Conservation (phyloP, 2,329 filamentous ascomycete species). For the Polychaeton citri region DNA sequence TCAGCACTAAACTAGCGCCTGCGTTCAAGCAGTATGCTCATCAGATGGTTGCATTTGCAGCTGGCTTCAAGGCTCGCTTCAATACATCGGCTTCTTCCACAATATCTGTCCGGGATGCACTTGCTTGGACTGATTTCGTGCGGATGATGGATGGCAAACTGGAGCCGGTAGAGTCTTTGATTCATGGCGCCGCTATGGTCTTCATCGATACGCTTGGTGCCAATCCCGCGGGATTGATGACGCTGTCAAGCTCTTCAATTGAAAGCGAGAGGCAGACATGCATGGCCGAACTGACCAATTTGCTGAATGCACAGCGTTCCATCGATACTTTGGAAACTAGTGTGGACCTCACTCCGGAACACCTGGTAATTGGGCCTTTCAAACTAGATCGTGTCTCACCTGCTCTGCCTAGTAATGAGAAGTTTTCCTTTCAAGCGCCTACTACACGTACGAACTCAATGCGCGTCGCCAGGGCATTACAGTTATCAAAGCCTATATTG, state of each 20-base stretch:
- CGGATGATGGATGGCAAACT: conserved; percentile 34
- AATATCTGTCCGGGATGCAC: conserved; percentile 82
- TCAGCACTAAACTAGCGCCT: conserved; percentile 56
- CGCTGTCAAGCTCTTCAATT: conserved; percentile 57
- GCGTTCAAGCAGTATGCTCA: conserved; percentile 45
- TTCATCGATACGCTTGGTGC: conserved; percentile 93
- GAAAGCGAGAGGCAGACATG: conserved; percentile 59
- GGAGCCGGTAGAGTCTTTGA: conserved; percentile 25
- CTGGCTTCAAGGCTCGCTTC: conserved; percentile 78
- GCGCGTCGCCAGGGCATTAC: conserved; percentile 77
- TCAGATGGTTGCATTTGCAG: conserved; percentile 71
- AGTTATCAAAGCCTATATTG: conserved; percentile 79
- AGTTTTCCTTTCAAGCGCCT: conserved; percentile 73
- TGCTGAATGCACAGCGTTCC: conserved; percentile 36
- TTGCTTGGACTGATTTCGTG: conserved; percentile 88
- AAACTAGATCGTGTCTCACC: conserved; percentile 34
- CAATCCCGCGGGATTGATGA: conserved; percentile 78
- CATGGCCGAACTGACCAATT: conserved; percentile 53
- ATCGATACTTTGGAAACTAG: conserved; percentile 37
- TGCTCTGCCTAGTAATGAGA: conserved; percentile 27
- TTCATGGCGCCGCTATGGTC: conserved; percentile 89
- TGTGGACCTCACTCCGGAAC: conserved; percentile 43
- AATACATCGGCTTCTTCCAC: conserved; percentile 61
- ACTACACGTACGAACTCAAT: conserved; percentile 85
- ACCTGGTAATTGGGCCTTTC: conserved; percentile 64